Evolutionary conservation across 306 rosid genomes (phyloP).

Genomic region (Styphnolobium japonicum): DNA sequence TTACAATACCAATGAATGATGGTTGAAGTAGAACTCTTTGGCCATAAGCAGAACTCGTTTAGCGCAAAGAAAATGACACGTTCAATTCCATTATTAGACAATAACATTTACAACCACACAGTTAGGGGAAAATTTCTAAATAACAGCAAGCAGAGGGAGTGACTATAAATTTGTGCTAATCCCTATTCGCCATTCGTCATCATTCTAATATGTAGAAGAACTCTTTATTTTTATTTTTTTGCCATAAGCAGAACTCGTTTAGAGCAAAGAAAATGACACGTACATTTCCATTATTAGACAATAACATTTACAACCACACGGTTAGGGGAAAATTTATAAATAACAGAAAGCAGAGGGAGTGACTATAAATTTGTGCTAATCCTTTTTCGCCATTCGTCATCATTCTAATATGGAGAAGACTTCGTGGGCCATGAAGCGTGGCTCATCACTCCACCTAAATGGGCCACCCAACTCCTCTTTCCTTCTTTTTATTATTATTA

Average conservation of each 20-base stretch:
- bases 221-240: too few species aligned
- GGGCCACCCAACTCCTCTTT: conserved; percentile 3
- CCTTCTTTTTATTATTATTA: not conserved
- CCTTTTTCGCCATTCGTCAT: not conserved
- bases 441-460: not conserved
- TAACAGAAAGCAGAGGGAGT: not conserved
- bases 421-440: not conserved
- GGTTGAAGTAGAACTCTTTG: too few species aligned
- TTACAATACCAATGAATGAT: too few species aligned
- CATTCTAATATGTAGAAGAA: too few species aligned
- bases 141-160: not conserved
- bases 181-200: not conserved
- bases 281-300: not conserved
- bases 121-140: too few species aligned
- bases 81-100: not conserved
- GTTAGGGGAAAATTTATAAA: too few species aligned
- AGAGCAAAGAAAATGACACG: not conserved
- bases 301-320: not conserved
- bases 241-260: too few species aligned
- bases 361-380: not conserved
- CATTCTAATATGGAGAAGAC: not conserved
- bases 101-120: not conserved
- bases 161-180: not conserved
- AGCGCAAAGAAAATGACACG: not conserved
- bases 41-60: too few species aligned